A percentile compares a stretch with the other conserved stretches of the same genome.
phyloP scores from a whole-genome alignment of 2,329 filamentous ascomycete species.

The Microsporum ferrugineum region DNA sequence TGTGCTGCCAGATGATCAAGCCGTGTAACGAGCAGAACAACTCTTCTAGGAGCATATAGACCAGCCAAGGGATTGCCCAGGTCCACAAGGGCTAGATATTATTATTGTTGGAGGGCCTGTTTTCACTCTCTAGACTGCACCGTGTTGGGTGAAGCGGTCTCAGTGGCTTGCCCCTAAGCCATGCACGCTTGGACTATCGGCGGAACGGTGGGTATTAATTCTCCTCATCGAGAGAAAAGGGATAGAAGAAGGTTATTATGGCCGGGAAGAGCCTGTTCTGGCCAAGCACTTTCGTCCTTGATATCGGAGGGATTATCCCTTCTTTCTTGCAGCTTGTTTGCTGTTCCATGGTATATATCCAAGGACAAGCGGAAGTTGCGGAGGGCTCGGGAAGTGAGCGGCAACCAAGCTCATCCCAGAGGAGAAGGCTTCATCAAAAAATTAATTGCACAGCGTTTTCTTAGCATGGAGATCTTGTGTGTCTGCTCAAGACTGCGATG shows the following conservation, averaged over 20 bases:
- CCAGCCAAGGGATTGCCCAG: slow-evolving; percentile 1
- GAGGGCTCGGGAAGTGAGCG: not conserved
- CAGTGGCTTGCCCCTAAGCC: not conserved
- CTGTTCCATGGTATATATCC: not conserved
- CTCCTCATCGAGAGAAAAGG: not conserved
- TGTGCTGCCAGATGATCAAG: not conserved
- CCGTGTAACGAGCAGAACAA: not conserved
- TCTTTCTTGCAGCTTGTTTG: not conserved
- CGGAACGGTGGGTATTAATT: not conserved
- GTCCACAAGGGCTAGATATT: not conserved
- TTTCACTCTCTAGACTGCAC: not conserved
- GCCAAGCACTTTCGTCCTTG: not conserved
- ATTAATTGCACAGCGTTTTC: not conserved
- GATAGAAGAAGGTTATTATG: not conserved
- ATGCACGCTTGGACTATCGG: not conserved
- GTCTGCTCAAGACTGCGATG: not conserved
- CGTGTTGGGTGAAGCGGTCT: not conserved
- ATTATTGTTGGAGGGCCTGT: not conserved
- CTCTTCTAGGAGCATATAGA: not conserved
- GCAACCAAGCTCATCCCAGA: not conserved
- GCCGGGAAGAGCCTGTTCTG: no score
- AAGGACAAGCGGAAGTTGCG: not conserved
- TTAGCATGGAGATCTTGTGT: not conserved
- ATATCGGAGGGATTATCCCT: not conserved
- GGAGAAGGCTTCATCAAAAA: not conserved